Evolutionary conservation across 371 early-diverging fungal species (phyloP).

Genomic region (Rhizopus arrhizus): DNA sequence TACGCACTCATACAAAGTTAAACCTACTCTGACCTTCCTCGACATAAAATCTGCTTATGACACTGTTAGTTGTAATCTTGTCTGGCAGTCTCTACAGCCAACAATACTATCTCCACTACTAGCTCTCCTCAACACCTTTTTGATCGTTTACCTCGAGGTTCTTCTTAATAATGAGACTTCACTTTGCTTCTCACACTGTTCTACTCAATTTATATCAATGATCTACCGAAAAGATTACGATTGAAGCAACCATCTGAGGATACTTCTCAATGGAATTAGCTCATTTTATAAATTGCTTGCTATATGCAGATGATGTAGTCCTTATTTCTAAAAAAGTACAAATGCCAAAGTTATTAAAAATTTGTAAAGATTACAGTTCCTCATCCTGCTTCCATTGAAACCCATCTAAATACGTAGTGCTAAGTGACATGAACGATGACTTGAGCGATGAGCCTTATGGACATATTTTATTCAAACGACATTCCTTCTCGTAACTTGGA

Average conservation of each 20-base stretch:
- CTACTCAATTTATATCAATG: conserved; percentile 23
- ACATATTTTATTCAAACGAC: not conserved
- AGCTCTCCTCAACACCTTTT: conserved; percentile 19
- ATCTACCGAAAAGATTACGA: conserved; percentile 8
- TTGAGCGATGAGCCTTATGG: not conserved
- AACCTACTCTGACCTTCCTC: conserved; percentile 15
- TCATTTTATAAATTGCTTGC: too few relatives aligned
- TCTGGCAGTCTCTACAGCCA: not conserved
- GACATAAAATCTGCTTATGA: conserved; percentile 27
- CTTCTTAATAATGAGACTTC: conserved; percentile 14
- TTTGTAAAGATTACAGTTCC: conserved; percentile 10
- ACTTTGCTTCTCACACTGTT: conserved; percentile 5
- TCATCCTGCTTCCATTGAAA: conserved; percentile 14
- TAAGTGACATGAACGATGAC: not conserved
- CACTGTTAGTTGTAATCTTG: conserved; percentile 14
- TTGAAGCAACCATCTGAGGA: not conserved
- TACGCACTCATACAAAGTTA: not conserved
- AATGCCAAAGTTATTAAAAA: not conserved
- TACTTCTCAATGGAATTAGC: too few relatives aligned
- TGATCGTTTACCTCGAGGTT: conserved; percentile 9
- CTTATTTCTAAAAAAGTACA: too few relatives aligned
- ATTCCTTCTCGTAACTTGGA: conserved; percentile 10
- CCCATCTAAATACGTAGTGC: conserved; percentile 8
- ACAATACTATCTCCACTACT: conserved; percentile 1
- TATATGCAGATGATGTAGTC: too few relatives aligned